phyloP scores from a whole-genome alignment of 106 monocot species.

The Agapanthus africanus region DNA sequence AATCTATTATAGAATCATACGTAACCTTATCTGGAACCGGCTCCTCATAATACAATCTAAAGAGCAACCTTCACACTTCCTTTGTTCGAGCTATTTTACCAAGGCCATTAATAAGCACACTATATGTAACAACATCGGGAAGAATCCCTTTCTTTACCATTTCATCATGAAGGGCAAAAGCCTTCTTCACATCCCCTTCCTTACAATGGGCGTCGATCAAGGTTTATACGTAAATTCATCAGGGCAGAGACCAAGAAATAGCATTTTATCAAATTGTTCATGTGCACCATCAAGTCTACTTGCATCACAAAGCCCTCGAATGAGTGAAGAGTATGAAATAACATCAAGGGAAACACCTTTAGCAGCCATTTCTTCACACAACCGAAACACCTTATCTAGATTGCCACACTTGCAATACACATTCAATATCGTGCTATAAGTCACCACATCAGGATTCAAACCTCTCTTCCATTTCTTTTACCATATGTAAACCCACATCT shows the following conservation, averaged over 20 bases:
- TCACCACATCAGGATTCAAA: slow-evolving; percentile 51
- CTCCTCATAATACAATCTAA: slow-evolving; percentile 47
- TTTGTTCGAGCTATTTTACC: slow-evolving; percentile 51
- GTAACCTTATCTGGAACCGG: slow-evolving; percentile 43
- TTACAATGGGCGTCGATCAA: slow-evolving; percentile 80
- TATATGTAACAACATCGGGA: slow-evolving; percentile 85
- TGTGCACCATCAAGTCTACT: slow-evolving; percentile 48
- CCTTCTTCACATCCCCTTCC: slow-evolving; percentile 60
- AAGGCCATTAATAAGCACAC: slow-evolving; percentile 85
- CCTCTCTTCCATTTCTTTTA: slow-evolving; percentile 58
- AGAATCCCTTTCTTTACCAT: slow-evolving; percentile 66
- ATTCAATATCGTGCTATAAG: slow-evolving; percentile 52
- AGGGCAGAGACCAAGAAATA: slow-evolving; percentile 30
- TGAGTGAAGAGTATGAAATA: slow-evolving; percentile 64
- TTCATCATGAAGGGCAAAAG: slow-evolving; percentile 64
- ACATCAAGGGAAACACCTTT: slow-evolving; percentile 58
- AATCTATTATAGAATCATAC: slow-evolving; percentile 45
- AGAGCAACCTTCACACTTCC: slow-evolving; percentile 61
- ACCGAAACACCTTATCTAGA: slow-evolving; percentile 50
- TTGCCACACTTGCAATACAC: slow-evolving; percentile 60
- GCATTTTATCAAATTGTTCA: slow-evolving; percentile 54
- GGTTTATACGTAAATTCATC: slow-evolving; percentile 61
- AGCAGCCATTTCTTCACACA: slow-evolving; percentile 47
- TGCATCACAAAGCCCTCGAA: slow-evolving; percentile 66
- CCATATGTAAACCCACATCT: slow-evolving; percentile 34